These are phyloP conservation scores for Colletotrichum sp. DNA, from an alignment of 2,329 filamentous ascomycete species.

Conservation along the genomic window DNA sequence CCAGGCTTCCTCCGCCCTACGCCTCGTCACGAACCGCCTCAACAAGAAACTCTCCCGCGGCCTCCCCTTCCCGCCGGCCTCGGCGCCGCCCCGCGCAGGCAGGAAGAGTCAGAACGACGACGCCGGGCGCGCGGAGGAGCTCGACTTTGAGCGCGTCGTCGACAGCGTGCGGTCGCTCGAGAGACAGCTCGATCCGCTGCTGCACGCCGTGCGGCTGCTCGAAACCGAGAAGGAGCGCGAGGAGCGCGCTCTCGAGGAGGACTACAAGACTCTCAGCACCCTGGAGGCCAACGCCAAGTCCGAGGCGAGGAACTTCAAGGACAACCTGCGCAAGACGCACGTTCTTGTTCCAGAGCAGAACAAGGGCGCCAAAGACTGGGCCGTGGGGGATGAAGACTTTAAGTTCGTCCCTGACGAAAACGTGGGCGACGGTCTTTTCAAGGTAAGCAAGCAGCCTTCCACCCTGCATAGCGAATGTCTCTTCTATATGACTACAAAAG, in stretches of 20 bases:
- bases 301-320: slow-evolving; percentile 56
- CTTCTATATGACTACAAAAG: neutral
- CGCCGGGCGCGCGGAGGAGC: slow-evolving; percentile 55
- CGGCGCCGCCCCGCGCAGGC: slow-evolving; percentile 24
- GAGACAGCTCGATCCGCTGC: slow-evolving; percentile 62
- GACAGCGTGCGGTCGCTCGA: slow-evolving; percentile 63
- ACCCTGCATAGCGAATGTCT: neutral
- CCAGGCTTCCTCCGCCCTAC: slow-evolving; percentile 61
- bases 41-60: slow-evolving; percentile 62
- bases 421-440: slow-evolving; percentile 28
- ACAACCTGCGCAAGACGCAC: slow-evolving; percentile 54
- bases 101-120: slow-evolving; percentile 8
- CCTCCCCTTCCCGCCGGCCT: slow-evolving; percentile 69
- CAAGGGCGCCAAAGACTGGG: neutral
- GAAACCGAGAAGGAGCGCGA: slow-evolving; percentile 61
- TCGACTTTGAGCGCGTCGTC: slow-evolving; percentile 70
- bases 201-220: slow-evolving; percentile 68
- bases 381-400: neutral
- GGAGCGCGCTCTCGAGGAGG: slow-evolving; percentile 58
- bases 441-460: slow-evolving; percentile 26
- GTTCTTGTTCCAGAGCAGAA: slow-evolving; percentile 48
- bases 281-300: slow-evolving; percentile 63
- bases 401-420: slow-evolving; percentile 21
- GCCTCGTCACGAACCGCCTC: slow-evolving; percentile 59
- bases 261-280: slow-evolving; percentile 54